phyloP scores from a whole-genome alignment of 768 basidiomycete genomes.

The Amanita fuliginea region DNA sequence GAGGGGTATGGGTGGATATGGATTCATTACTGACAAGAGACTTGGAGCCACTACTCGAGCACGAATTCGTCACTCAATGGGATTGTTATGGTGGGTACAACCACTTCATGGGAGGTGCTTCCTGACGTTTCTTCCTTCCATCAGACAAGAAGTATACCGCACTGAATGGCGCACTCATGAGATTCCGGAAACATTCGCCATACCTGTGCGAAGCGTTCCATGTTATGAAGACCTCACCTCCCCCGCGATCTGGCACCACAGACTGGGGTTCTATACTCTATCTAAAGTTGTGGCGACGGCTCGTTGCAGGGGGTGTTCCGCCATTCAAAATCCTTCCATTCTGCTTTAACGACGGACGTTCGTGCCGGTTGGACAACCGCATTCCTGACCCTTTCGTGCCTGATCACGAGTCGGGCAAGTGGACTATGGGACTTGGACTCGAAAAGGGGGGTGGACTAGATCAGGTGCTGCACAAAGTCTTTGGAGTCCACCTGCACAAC shows the following conservation, averaged over 20 bases:
- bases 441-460: constrained; percentile 57
- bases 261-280: constrained; percentile 95
- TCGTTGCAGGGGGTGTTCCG: constrained; percentile 57
- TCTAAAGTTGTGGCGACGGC: constrained; percentile 80
- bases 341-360: constrained; percentile 88
- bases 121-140: neutral
- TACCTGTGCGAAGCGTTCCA: constrained; percentile 97
- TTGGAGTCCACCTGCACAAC: constrained; percentile 89
- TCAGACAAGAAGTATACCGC: constrained; percentile 38
- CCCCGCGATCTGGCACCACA: constrained; percentile 69
- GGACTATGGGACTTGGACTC: constrained; percentile 56
- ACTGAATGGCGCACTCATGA: constrained; percentile 92
- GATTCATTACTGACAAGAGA: constrained; percentile 88
- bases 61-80: constrained; percentile 98
- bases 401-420: constrained; percentile 41
- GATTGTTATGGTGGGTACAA: constrained; percentile 81
- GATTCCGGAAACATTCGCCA: constrained; percentile 82
- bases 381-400: constrained; percentile 83
- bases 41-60: constrained; percentile 76
- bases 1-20: constrained; percentile 98
- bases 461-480: constrained; percentile 55
- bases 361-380: constrained; percentile 86
- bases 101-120: neutral
- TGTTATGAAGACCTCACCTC: constrained; percentile 65
- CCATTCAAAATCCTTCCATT: constrained; percentile 93